Conservation (phyloP, 1,284 basidiomycete species). For the Austroboletus niveus region DNA sequence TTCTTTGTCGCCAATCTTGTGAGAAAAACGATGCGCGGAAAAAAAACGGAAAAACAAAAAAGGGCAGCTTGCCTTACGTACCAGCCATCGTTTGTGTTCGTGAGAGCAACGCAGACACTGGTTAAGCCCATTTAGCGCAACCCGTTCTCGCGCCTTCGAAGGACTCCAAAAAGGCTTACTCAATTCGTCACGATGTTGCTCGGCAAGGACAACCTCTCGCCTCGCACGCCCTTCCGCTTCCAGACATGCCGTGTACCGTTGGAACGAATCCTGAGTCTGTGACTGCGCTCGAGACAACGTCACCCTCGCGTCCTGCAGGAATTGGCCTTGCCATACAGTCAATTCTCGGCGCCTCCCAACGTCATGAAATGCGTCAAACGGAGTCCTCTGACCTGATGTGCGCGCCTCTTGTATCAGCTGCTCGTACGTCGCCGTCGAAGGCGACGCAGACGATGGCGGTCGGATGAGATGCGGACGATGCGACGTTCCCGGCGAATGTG, state of each 20-base stretch:
- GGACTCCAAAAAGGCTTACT: constrained; percentile 41
- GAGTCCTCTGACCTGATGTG: constrained; percentile 28
- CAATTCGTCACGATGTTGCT: constrained; percentile 68
- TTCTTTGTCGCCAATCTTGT: constrained; percentile 27
- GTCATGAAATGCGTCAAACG: constrained; percentile 2
- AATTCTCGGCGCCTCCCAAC: constrained; percentile 8
- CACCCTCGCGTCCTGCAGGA: constrained; percentile 40
- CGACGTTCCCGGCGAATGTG: constrained; percentile 32
- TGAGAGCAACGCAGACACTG: constrained; percentile 53
- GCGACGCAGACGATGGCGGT: constrained; percentile 31
- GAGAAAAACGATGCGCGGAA: constrained; percentile 12
- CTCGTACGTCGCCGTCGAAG: constrained; percentile 33
- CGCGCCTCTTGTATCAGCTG: constrained; percentile 35
- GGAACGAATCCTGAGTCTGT: constrained; percentile 69
- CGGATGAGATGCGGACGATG: constrained; percentile 31
- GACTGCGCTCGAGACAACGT: constrained; percentile 56
- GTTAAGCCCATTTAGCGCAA: constrained; percentile 13
- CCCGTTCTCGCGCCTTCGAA: constrained; percentile 12
- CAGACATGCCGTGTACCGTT: constrained; percentile 63
- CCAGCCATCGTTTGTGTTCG: constrained; percentile 44
- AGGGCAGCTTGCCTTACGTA: constrained; percentile 24
- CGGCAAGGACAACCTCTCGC: constrained; percentile 58
- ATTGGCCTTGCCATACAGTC: constrained; percentile 33
- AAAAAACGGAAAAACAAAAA: constrained; percentile 5
- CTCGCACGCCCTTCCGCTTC: constrained; percentile 65